Percentiles rank a stretch among this genome's conserved stretches.
Evolutionary conservation across 768 basidiomycete species (phyloP).

Genomic region (Hypholoma sublateritium): DNA sequence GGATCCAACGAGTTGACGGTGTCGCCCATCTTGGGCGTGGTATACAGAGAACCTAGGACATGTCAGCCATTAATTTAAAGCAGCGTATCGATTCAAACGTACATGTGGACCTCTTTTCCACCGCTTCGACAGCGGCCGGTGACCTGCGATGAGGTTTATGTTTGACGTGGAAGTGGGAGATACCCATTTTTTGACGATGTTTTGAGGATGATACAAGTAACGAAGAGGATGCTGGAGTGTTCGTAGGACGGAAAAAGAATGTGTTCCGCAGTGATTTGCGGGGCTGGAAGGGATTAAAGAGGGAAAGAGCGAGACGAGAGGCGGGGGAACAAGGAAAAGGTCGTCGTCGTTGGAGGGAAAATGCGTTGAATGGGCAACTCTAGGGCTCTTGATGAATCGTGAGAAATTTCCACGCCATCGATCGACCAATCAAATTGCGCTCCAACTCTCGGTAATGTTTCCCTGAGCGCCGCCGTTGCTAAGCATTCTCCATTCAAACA

Average conservation of each 20-base stretch:
- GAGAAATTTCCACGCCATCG: conserved; percentile 2
- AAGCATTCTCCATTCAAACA: no score
- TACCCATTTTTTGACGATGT: conserved; percentile 10
- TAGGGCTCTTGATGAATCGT: neutral
- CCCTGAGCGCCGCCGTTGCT: no score
- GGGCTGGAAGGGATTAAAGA: conserved; percentile 8
- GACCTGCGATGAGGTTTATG: conserved; percentile 6
- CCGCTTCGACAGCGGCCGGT: neutral
- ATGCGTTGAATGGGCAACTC: neutral
- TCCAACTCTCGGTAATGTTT: neutral
- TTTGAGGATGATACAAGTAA: conserved; percentile 3
- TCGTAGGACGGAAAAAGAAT: conserved; percentile 15
- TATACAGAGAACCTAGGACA: conserved; percentile 60
- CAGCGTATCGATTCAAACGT: neutral
- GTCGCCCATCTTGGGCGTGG: conserved; percentile 46
- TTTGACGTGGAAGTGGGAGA: conserved; percentile 17
- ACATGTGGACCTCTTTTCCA: neutral
- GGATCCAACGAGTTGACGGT: conserved; percentile 46
- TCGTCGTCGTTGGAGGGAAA: conserved; percentile 13
- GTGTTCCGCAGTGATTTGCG: conserved; percentile 19
- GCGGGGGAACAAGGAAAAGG: neutral
- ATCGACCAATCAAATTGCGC: neutral
- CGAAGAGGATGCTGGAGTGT: conserved; percentile 1
- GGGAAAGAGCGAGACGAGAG: conserved; percentile 3
- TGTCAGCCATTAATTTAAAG: neutral